Evolutionary conservation across 441 rosid genomes (phyloP).

Genomic region (Aleurites moluccanus): DNA sequence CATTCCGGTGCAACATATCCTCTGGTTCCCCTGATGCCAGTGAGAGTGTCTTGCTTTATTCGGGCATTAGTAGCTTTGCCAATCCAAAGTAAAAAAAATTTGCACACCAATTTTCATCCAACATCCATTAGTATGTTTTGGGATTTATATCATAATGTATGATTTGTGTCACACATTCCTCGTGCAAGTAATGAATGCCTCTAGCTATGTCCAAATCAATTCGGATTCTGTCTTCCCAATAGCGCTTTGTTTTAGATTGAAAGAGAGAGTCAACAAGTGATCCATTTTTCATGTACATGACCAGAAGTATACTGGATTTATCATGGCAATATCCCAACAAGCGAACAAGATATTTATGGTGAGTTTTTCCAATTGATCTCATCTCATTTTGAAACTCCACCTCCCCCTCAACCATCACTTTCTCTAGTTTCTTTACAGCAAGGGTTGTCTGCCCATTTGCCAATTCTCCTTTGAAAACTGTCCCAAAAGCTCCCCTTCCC

Average conservation of each 20-base stretch:
- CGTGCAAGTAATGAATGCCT: no score
- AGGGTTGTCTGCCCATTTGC: background rate
- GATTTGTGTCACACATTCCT: no score
- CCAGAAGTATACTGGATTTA: conserved; percentile 26
- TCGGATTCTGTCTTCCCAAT: conserved; percentile 22
- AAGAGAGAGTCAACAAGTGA: conserved; percentile 22
- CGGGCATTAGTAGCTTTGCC: no score
- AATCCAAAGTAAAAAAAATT: no score
- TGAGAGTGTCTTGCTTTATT: no score
- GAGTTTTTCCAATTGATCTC: conserved; percentile 13
- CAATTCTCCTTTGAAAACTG: background rate
- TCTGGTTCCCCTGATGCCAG: no score
- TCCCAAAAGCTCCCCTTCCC: conserved; percentile 7
- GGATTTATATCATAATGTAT: no score
- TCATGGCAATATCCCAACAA: conserved; percentile 32
- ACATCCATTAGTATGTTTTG: no score
- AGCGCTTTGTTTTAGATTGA: background rate
- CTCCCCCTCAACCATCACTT: conserved; percentile 17
- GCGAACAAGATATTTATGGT: conserved; percentile 7
- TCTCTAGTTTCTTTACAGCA: background rate
- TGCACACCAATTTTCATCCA: no score
- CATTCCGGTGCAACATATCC: no score
- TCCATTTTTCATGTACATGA: conserved; percentile 36
- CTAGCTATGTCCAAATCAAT: conserved; percentile 3
- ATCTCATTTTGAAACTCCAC: conserved; percentile 25